Evolutionary conservation across 2,329 filamentous ascomycete genomes (phyloP).

Genomic region (Pseudogymnoascus verrucosus): DNA sequence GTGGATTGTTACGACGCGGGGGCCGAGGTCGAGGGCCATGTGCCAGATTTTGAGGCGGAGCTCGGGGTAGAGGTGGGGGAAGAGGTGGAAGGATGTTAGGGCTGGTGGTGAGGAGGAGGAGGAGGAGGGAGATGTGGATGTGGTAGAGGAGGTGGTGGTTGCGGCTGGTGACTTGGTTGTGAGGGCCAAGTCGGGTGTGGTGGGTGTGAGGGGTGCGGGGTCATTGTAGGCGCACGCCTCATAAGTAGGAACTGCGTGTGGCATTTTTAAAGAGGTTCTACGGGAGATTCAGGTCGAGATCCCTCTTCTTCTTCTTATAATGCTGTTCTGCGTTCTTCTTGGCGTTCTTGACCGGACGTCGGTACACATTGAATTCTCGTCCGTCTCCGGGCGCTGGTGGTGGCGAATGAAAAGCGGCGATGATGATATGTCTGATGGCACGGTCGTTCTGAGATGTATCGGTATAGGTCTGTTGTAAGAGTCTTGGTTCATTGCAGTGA

Average conservation of each 20-base stretch:
- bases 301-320: constrained; percentile 5
- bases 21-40: constrained; percentile 16
- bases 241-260: neutral
- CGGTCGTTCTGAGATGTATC: neutral
- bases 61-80: constrained; percentile 23
- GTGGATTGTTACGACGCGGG: constrained; percentile 23
- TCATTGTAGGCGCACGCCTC: neutral
- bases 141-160: neutral
- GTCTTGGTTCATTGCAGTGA: neutral
- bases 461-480: neutral
- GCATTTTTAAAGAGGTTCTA: neutral
- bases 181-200: neutral
- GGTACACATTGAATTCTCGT: constrained; percentile 5
- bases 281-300: neutral
- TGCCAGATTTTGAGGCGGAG: constrained; percentile 24
- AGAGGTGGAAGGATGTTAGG: constrained; percentile 20
- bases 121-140: constrained; percentile 10
- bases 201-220: neutral
- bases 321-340: neutral
- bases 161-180: neutral
- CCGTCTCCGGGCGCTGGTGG: neutral
- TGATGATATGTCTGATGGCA: neutral
- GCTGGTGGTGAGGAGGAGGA: neutral
- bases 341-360: neutral
- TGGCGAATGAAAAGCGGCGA: neutral